phyloP scores from a whole-genome alignment of 2,329 filamentous ascomycete genomes.

The Colletotrichum sp. region DNA sequence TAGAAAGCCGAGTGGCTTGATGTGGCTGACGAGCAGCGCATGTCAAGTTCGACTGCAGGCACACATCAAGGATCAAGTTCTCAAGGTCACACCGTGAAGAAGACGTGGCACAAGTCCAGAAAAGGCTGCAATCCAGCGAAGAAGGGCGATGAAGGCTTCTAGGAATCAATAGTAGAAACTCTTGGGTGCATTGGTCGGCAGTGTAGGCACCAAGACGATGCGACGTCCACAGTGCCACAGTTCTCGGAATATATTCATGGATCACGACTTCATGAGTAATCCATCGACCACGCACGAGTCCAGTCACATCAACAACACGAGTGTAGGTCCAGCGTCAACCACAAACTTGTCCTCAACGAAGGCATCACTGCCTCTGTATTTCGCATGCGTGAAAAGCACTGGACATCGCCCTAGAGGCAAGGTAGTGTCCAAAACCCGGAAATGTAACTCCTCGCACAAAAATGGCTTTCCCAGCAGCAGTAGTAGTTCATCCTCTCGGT shows the following conservation, averaged over 20 bases:
- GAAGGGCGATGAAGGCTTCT: neutral
- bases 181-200: neutral
- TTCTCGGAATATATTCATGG: neutral
- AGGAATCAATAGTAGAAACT: neutral
- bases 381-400: neutral
- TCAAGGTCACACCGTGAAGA: neutral
- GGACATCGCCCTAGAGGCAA: neutral
- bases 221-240: neutral
- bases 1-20: neutral
- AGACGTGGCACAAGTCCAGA: neutral
- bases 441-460: neutral
- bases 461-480: slow-evolving; percentile 15
- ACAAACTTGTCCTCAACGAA: neutral
- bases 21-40: neutral
- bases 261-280: neutral
- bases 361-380: neutral
- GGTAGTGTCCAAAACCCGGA: neutral
- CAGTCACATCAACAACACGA: neutral
- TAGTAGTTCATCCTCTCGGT: neutral
- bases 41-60: neutral
- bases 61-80: neutral
- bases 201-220: neutral
- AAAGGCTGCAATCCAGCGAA: neutral
- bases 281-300: neutral
- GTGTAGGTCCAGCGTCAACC: neutral